Conservation (phyloP, 306 rosid species). For the Glycyrrhiza uralensis region DNA sequence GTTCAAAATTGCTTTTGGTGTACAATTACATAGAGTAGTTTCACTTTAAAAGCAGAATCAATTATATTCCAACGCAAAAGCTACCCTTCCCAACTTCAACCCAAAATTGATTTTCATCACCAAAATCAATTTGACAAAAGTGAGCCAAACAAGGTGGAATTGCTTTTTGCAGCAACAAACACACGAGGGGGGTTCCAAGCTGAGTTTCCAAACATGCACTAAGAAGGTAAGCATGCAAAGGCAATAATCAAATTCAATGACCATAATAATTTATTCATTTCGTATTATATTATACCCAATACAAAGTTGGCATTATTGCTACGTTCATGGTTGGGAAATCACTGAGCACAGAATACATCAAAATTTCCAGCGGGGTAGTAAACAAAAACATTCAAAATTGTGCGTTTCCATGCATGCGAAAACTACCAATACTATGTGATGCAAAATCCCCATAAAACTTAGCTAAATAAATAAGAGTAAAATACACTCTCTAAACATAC, state of each 20-base stretch:
- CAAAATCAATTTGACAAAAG: too few relatives aligned
- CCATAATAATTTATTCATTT: background rate
- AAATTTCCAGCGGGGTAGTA: background rate
- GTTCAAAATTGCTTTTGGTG: too few relatives aligned
- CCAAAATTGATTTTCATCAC: too few relatives aligned
- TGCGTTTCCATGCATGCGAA: slow-evolving; percentile 8
- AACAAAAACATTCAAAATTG: background rate
- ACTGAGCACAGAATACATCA: background rate
- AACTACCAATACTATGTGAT: background rate
- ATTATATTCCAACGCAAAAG: too few relatives aligned
- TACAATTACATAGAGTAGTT: too few relatives aligned
- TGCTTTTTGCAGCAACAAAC: too few relatives aligned
- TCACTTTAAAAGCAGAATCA: too few relatives aligned
- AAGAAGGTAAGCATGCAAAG: background rate
- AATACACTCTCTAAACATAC: too few relatives aligned
- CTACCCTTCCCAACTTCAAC: too few relatives aligned
- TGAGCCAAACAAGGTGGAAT: too few relatives aligned
- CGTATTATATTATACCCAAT: background rate
- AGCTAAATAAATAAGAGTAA: background rate
- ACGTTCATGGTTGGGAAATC: background rate
- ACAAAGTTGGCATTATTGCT: background rate
- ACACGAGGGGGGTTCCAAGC: too few relatives aligned
- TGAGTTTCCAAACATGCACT: too few relatives aligned
- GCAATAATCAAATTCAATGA: background rate
- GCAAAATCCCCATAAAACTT: background rate